Base-by-base conservation (phyloP, 805 yeast genomes). In the Lachancea thermotolerans region DNA sequence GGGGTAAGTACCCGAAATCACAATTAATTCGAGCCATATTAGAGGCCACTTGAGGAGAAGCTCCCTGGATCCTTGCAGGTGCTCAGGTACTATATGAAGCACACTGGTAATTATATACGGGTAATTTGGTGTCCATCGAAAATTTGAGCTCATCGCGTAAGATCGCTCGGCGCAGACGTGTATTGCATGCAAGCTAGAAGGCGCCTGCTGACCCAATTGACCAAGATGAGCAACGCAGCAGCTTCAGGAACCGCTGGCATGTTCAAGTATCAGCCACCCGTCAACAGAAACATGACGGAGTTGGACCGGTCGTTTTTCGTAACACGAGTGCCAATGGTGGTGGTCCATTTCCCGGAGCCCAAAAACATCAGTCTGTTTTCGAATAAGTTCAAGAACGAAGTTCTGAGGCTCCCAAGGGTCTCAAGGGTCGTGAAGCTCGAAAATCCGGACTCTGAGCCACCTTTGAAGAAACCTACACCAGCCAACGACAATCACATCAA, bases 271-370 rank as follows among this genome's bases (percentile, higher is more conserved):
- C 42, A 47, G 57, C 95, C 96, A 1, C 96, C 96, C 0, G 67
- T 79, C 8, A 72, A 84, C 59, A 65, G 85, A 37, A 70, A 75
- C 2, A 80, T 86, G 87, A 75, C 58, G 36, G 72, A 58, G 12
- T 71, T 91, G 35, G 93, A 91, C 63, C 73, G 83, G 36, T 63
- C 76, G 1, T 75, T 78, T 52, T 91, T 91, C 67, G 57, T 67
- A 6, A 71, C 70, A 12, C 65, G 70, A n/a, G 66, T 85, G 11
- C 74, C 77, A 1, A 66, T 88, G 16, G 77, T 85, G 53, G 83
- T 81, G 25, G 88, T 90, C 0, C 66, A 70, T 41, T 78, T 91
- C 55, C 79, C 82, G 4, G 80, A 89, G 44, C 86, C 91, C 1
- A 67, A 75, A 49, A 57, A 68, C 51, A 70, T 88, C 28, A 80